phyloP scores from a whole-genome alignment of 2,329 filamentous ascomycete species.

The Colletotrichum tofieldiae region DNA sequence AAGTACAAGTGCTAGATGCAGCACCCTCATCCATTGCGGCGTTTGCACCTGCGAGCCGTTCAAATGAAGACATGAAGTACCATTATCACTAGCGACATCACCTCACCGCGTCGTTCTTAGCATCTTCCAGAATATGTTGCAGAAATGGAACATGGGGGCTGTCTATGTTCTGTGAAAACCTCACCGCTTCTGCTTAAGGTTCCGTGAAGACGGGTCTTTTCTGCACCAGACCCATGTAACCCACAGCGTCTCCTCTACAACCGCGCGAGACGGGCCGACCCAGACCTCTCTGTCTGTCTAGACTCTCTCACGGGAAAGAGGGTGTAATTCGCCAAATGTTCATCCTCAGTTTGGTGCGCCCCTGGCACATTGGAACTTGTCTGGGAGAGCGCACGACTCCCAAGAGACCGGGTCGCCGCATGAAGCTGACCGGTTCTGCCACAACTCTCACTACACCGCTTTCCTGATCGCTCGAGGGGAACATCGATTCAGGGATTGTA shows the following conservation, averaged over 20 bases:
- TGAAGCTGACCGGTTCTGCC: not conserved
- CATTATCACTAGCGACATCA: not conserved
- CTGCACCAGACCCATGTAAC: not conserved
- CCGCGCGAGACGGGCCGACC: not conserved
- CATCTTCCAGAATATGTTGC: not conserved
- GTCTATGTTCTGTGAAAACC: not conserved
- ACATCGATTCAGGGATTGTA: no score
- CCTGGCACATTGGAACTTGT: not conserved
- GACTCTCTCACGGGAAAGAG: not conserved
- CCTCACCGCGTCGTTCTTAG: not conserved
- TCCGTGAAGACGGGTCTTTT: not conserved
- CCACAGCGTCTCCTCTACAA: not conserved
- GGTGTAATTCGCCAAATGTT: not conserved
- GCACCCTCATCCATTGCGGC: not conserved
- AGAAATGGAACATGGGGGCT: not conserved
- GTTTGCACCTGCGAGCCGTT: not conserved
- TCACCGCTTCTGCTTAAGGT: slow-evolving; percentile 20
- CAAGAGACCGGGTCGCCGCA: not conserved
- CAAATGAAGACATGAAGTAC: not conserved
- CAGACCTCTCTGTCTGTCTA: not conserved
- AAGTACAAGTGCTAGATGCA: not conserved
- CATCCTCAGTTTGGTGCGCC: not conserved
- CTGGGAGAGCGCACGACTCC: not conserved
- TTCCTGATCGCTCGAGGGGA: not conserved
- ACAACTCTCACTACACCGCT: not conserved